These are phyloP conservation scores for Psilocybe sp. DNA, from an alignment of 768 basidiomycete genomes.

Conservation along the genomic window DNA sequence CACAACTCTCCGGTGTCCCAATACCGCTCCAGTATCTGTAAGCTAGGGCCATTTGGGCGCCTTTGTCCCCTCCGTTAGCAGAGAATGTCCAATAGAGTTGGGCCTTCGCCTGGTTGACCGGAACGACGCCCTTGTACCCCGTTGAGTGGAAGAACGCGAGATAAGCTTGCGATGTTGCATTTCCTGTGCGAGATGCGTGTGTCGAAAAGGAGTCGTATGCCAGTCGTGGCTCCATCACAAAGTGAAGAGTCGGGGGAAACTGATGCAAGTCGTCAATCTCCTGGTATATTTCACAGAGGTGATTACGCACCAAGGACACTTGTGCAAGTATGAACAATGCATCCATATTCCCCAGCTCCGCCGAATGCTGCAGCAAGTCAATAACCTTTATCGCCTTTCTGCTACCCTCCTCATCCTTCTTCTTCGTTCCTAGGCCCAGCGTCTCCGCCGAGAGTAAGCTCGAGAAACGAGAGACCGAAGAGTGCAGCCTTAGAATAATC, in stretches of 20 bases:
- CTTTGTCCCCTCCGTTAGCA: slow-evolving; percentile 81
- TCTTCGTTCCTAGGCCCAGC: slow-evolving; percentile 39
- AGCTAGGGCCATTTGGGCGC: slow-evolving; percentile 89
- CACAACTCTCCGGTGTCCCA: slow-evolving; percentile 84
- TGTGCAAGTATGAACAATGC: slow-evolving; percentile 68
- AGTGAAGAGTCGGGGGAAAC: slow-evolving; percentile 74
- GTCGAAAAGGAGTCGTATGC: slow-evolving; percentile 62
- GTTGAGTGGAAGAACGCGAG: slow-evolving; percentile 89
- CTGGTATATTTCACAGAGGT: not conserved
- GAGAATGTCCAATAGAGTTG: slow-evolving; percentile 94
- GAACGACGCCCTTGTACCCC: slow-evolving; percentile 66
- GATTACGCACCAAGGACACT: slow-evolving; percentile 59
- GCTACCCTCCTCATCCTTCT: slow-evolving; percentile 63
- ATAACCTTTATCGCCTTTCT: slow-evolving; percentile 79
- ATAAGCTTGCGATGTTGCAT: slow-evolving; percentile 82
- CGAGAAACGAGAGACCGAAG: slow-evolving; percentile 46
- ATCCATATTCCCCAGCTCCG: slow-evolving; percentile 73
- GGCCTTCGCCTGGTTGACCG: slow-evolving; percentile 74
- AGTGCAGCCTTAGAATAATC: slow-evolving; percentile 63
- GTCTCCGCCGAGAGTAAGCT: slow-evolving; percentile 38
- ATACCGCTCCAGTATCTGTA: slow-evolving; percentile 97
- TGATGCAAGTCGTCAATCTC: slow-evolving; percentile 20
- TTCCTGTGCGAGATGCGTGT: slow-evolving; percentile 72
- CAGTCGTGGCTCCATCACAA: slow-evolving; percentile 55
- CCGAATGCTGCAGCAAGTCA: slow-evolving; percentile 77